phyloP scores from a whole-genome alignment of 2,329 filamentous ascomycete species.

The Cercospora sp. region DNA sequence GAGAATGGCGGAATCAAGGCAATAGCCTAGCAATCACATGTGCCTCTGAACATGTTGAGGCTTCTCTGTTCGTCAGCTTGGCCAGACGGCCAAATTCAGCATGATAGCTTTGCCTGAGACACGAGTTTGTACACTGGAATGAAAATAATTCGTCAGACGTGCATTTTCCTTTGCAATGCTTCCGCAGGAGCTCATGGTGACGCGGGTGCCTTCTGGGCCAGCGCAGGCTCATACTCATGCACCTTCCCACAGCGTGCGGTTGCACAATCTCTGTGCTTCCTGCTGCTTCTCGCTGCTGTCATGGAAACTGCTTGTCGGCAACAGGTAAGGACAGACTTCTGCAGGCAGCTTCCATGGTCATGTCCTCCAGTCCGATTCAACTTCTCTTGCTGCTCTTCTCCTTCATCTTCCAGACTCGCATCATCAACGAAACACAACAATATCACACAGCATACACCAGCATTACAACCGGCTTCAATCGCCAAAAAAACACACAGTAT shows the following conservation, averaged over 20 bases:
- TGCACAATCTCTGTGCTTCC: not conserved
- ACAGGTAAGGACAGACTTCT: not conserved
- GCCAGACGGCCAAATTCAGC: not conserved
- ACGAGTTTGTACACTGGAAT: not conserved
- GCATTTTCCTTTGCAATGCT: not conserved
- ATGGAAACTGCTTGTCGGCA: not conserved
- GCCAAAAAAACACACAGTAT: not conserved
- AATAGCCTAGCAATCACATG: too few species aligned
- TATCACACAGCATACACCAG: conserved; percentile 5
- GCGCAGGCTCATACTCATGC: not conserved
- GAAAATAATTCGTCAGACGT: not conserved
- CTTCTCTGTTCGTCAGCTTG: not conserved
- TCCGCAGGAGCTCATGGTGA: not conserved
- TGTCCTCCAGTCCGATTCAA: not conserved
- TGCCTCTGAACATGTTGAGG: too few species aligned
- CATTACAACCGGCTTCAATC: not conserved
- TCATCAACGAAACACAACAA: not conserved
- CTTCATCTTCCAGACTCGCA: conserved; percentile 1
- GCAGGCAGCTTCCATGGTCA: not conserved
- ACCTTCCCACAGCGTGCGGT: not conserved
- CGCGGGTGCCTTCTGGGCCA: not conserved
- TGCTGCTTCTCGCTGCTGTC: not conserved
- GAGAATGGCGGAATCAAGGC: too few species aligned
- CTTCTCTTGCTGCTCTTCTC: conserved; percentile 6
- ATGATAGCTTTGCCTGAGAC: not conserved